Evolutionary conservation across 192 early-diverging fungal species (phyloP).

Genomic region (Coemansia sp.): DNA sequence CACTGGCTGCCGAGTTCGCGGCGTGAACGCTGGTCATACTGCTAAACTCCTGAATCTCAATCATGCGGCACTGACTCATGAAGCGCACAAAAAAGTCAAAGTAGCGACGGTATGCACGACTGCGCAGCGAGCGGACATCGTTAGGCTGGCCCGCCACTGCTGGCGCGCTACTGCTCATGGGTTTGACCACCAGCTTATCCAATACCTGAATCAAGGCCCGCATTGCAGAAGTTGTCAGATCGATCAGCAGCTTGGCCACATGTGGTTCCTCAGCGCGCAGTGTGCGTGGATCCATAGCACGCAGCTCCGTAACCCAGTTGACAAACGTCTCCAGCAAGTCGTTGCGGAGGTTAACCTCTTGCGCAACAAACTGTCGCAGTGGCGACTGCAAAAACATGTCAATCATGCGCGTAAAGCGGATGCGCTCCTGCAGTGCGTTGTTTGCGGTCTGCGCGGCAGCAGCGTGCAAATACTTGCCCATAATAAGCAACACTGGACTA

Average conservation of each 20-base stretch:
- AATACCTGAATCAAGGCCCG: slow-evolving; percentile 45
- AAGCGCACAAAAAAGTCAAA: slow-evolving; percentile 59
- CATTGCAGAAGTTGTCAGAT: slow-evolving; percentile 48
- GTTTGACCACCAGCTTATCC: slow-evolving; percentile 54
- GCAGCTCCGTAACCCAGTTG: slow-evolving; percentile 55
- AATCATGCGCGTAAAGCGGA: slow-evolving; percentile 48
- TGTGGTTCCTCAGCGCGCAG: slow-evolving; percentile 43
- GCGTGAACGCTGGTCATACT: slow-evolving; percentile 56
- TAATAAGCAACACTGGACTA: slow-evolving; percentile 46
- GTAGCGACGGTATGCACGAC: slow-evolving; percentile 51
- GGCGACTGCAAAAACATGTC: slow-evolving; percentile 50
- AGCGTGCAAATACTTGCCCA: slow-evolving; percentile 52
- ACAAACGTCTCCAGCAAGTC: slow-evolving; percentile 54
- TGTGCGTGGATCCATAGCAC: slow-evolving; percentile 53
- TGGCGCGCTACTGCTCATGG: slow-evolving; percentile 25
- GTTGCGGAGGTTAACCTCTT: slow-evolving; percentile 55
- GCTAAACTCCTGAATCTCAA: slow-evolving; percentile 55
- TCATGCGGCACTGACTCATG: slow-evolving; percentile 58
- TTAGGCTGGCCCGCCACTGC: slow-evolving; percentile 22
- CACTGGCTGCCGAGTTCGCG: slow-evolving; percentile 32
- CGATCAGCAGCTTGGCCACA: slow-evolving; percentile 42
- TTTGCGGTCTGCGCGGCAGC: slow-evolving; percentile 32
- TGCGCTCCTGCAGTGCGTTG: slow-evolving; percentile 47
- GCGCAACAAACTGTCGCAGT: slow-evolving; percentile 47
- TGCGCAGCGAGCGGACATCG: slow-evolving; percentile 47